Evolutionary conservation across 225 moss, liverwort and hornwort species (phyloP).

Genomic region (Thuidium tamariscinum): DNA sequence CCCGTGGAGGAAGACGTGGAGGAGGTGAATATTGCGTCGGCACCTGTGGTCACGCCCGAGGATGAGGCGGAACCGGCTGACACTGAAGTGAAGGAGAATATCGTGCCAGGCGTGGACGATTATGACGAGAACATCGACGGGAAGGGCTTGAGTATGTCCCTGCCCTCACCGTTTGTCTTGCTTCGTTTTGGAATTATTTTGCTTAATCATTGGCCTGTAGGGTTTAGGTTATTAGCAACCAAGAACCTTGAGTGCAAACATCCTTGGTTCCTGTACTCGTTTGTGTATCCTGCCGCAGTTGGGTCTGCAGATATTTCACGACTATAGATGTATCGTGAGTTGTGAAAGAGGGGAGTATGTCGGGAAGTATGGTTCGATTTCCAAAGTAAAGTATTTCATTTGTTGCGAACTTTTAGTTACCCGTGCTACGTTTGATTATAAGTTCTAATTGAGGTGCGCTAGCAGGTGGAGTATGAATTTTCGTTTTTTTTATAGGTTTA

Average conservation of each 20-base stretch:
- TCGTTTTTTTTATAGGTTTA: background rate
- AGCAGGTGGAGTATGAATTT: background rate
- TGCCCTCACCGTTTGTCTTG: background rate
- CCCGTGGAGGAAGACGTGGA: constrained; percentile 19
- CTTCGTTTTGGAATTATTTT: background rate
- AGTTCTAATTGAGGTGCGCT: background rate
- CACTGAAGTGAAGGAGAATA: constrained; percentile 7
- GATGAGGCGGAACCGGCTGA: background rate
- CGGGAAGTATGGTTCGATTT: background rate
- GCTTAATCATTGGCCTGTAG: background rate
- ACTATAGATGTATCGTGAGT: background rate
- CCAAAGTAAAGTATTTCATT: too few relatives aligned
- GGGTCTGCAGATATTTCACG: background rate
- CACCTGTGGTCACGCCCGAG: background rate
- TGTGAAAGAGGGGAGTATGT: background rate
- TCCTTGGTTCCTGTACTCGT: background rate
- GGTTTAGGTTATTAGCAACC: background rate
- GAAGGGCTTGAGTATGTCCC: constrained; percentile 38
- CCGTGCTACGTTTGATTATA: background rate
- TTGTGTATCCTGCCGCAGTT: background rate
- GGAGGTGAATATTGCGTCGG: constrained; percentile 23
- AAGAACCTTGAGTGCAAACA: background rate
- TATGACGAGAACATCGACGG: constrained; percentile 44
- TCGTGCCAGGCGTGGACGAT: constrained; percentile 29
- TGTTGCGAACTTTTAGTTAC: background rate